A percentile compares a stretch with the other conserved stretches of the same genome.
phyloP scores from a whole-genome alignment of 1,284 basidiomycete genomes.

The Cryptococcus sp. region DNA sequence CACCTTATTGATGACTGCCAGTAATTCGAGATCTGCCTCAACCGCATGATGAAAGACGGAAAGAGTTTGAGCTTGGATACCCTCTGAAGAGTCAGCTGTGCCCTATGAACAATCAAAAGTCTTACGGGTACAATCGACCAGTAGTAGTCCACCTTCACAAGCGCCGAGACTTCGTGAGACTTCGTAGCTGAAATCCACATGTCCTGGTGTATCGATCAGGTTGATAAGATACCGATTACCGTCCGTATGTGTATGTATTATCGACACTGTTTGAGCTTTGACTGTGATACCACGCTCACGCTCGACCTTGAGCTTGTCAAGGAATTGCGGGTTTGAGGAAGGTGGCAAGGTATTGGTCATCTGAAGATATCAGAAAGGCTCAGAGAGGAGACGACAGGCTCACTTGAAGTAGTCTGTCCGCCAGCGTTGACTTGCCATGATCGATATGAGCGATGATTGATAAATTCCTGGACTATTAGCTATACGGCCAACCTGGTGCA shows the following conservation, averaged over 20 bases:
- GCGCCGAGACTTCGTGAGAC: conserved; percentile 88
- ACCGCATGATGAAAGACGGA: conserved; percentile 88
- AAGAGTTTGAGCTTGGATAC: conserved; percentile 95
- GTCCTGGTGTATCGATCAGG: conserved; percentile 94
- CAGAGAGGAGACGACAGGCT: conserved; percentile 3
- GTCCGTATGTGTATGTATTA: conserved; percentile 63
- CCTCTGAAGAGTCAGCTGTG: conserved; percentile 52
- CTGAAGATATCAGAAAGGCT: no score
- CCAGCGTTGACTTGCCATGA: conserved; percentile 89
- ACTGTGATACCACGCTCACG: conserved; percentile 75
- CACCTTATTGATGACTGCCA: conserved; percentile 95
- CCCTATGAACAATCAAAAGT: neutral
- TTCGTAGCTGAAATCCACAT: conserved; percentile 96
- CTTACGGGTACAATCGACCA: conserved; percentile 81
- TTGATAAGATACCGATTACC: conserved; percentile 74
- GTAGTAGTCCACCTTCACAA: conserved; percentile 85
- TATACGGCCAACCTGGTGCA: neutral
- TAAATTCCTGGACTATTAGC: conserved; percentile 71
- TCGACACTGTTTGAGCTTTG: conserved; percentile 90
- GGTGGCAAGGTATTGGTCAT: conserved; percentile 80
- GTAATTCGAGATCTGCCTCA: conserved; percentile 75
- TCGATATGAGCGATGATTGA: conserved; percentile 91
- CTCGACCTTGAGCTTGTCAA: conserved; percentile 95
- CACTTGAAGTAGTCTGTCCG: conserved; percentile 75
- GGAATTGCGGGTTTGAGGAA: conserved; percentile 66